phyloP scores from a whole-genome alignment of 2,329 filamentous ascomycete genomes.

The Pyricularia sp. region DNA sequence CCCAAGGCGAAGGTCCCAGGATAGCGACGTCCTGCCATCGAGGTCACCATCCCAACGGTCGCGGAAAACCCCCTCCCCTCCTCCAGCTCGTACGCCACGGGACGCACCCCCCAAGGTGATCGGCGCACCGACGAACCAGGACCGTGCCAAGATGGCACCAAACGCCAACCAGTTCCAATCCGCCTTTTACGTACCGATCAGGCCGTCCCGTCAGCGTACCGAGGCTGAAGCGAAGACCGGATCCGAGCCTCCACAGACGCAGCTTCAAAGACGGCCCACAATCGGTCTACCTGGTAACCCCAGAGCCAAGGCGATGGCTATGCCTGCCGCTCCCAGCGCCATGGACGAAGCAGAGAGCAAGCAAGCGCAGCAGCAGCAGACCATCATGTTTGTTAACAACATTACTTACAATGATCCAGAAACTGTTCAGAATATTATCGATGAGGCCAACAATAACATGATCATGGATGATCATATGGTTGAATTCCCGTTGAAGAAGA shows the following conservation, averaged over 20 bases:
- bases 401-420: constrained; percentile 45
- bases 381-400: constrained; percentile 46
- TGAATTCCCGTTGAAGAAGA: constrained; percentile 8
- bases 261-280: constrained; percentile 33
- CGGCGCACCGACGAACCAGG: constrained; percentile 1
- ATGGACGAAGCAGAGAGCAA: constrained; percentile 16
- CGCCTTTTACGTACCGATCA: constrained; percentile 13
- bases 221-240: constrained; percentile 18
- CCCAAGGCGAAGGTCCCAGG: neutral
- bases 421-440: constrained; percentile 38
- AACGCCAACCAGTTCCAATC: constrained; percentile 5
- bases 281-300: constrained; percentile 40
- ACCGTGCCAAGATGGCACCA: constrained; percentile 1
- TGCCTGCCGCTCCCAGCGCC: constrained; percentile 7
- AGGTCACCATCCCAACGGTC: neutral
- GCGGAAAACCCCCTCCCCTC: neutral
- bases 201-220: constrained; percentile 20
- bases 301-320: constrained; percentile 17
- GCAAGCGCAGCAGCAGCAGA: constrained; percentile 22
- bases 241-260: constrained; percentile 24
- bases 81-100: neutral
- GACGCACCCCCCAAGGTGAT: constrained; percentile 4
- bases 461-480: constrained; percentile 7
- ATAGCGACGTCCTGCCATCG: neutral
- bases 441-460: constrained; percentile 24